A percentile compares a stretch with the other conserved stretches of the same genome.
Conservation (phyloP, 257 asterid genomes). For the Eucommia ulmoides region DNA sequence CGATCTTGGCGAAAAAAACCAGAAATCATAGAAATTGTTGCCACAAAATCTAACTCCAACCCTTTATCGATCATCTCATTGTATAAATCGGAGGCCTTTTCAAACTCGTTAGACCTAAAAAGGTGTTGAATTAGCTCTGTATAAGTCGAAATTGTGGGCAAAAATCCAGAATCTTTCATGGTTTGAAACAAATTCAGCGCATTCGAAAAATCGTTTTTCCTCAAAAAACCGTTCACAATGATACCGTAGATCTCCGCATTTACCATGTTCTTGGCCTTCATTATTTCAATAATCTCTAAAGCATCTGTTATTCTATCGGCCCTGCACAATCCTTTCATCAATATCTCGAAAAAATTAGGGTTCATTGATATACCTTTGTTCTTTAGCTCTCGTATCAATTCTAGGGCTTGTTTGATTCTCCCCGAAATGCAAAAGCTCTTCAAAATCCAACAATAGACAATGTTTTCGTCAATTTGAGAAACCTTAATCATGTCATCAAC, state of each 20-base stretch:
- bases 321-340: conserved; percentile 73
- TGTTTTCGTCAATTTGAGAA: conserved; percentile 33
- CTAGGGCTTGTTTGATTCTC: conserved; percentile 59
- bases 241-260: conserved; percentile 30
- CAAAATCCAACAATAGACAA: conserved; percentile 34
- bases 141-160: conserved; percentile 36
- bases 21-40: conserved; percentile 45
- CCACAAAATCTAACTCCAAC: conserved; percentile 44
- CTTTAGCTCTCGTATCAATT: conserved; percentile 54
- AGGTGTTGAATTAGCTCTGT: conserved; percentile 59
- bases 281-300: conserved; percentile 61
- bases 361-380: conserved; percentile 36
- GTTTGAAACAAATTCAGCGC: conserved; percentile 46
- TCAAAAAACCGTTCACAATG: conserved; percentile 41
- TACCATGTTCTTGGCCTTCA: conserved; percentile 41
- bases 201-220: conserved; percentile 36
- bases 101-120: conserved; percentile 43
- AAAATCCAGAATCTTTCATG: conserved; percentile 34
- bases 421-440: conserved; percentile 66
- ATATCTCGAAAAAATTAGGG: conserved; percentile 27
- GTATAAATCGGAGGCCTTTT: conserved; percentile 46
- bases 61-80: conserved; percentile 53
- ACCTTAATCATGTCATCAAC: conserved; percentile 41
- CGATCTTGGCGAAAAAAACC: conserved; percentile 51
- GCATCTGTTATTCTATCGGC: conserved; percentile 58